Conservation (phyloP, 225 moss, liverwort and hornwort genomes). For the Rhytidiadelphus loreus region DNA sequence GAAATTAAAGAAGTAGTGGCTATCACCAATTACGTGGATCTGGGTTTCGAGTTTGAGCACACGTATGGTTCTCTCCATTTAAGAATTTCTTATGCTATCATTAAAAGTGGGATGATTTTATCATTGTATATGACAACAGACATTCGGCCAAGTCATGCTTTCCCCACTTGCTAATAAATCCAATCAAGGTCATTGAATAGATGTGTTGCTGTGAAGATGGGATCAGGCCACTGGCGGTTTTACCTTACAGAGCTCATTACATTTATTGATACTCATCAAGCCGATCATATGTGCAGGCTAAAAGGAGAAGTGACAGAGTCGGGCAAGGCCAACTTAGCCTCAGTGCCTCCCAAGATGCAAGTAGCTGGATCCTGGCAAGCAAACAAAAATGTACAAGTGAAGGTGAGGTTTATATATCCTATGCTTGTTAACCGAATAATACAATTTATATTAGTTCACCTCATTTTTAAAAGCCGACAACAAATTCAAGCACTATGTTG, state of each 20-base stretch:
- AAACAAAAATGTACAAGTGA: conserved; percentile 81
- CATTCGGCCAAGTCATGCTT: neutral
- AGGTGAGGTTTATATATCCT: conserved; percentile 29
- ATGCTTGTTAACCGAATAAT: neutral
- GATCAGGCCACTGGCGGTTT: neutral
- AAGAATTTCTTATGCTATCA: neutral
- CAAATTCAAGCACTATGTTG: neutral
- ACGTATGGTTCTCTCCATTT: conserved; percentile 10
- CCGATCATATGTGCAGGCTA: conserved; percentile 23
- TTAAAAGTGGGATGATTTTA: neutral
- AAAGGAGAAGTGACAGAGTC: conserved; percentile 7
- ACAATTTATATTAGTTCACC: neutral
- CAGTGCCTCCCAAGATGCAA: conserved; percentile 60
- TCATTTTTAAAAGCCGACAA: neutral
- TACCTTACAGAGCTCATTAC: neutral
- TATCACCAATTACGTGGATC: conserved; percentile 88
- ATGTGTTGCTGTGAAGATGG: neutral
- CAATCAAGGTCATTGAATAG: neutral
- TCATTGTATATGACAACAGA: neutral
- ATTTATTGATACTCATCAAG: neutral
- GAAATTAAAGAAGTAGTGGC: conserved; percentile 75
- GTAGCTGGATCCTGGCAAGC: conserved; percentile 93
- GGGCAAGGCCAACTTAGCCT: neutral
- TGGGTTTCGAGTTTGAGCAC: conserved; percentile 90
- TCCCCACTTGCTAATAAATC: neutral